Evolutionary conservation across 768 basidiomycete genomes (phyloP), one percentile per base, ranked within the genome.

Genomic region (Leccinum aurantiacum): DNA sequence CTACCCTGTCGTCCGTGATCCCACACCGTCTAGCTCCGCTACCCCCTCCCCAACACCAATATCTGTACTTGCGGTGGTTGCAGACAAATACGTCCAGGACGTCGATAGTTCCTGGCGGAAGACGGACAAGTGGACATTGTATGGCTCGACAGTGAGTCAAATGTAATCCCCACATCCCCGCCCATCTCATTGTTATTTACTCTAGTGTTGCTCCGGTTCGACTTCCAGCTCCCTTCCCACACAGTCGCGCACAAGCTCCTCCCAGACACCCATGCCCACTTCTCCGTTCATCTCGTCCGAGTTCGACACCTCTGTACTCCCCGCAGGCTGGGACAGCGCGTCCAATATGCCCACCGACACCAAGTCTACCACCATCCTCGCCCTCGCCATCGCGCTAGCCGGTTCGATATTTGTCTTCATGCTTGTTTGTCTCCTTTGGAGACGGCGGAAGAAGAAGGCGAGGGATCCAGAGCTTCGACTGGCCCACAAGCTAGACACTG

Each of bases 71-170:
- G 15, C 22, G 4, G 35, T 67, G 56, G 58, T 90, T n/a, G 84
- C 89, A 27, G 80, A 82, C 67, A 84, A 75, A 67, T 90, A 79
- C 69, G 72, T 76, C 41, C 67, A 77, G 63, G 83, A 76, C n/a
- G 38, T 71, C 11, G 85, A 88, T 75, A 83, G 81, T 4, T 64
- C 76, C 56, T 90, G 88, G 88, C 79, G 80, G 47, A 83, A 78
- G 69, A 77, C 81, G 2, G 74, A 77, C 9, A 64, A 69, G 27
- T 90, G 86, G 75, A 82, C 85, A 13, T 73, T 90, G 41, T 89
- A 86, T 65, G 89, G 90, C n/a, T 86, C 85, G n/a, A 83, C 85
- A 14, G 77, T 87, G 41, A 82, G 87, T 68, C 60, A 75, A 4
- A 14, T 67, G 60, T 75, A 3, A 9, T 38, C 31, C 17, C 6